Base-by-base conservation (phyloP, 192 early-diverging fungal species). In the Rhizophagus clarus region DNA sequence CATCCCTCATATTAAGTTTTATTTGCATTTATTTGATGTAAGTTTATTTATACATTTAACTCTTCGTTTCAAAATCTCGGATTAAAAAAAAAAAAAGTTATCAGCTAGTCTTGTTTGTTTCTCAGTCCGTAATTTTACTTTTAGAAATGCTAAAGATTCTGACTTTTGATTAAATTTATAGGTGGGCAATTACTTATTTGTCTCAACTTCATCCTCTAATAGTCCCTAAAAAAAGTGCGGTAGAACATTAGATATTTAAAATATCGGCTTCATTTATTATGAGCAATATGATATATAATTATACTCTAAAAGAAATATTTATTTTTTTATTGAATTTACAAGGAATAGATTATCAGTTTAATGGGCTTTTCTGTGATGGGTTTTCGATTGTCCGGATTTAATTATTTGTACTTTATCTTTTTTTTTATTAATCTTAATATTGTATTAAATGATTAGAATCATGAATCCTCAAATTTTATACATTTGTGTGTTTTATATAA, bases 151-250 rank as follows among this genome's bases (percentile, higher is more conserved):
- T 2, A 56, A 56, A 7, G n/a, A 56, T 22, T 22, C 4, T 6
- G 15, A 56, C 51, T 45, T n/a, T n/a, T 70, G 4, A n/a, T 42
- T 34, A 6, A 4, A n/a, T 17, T 31, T 51, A 61, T 79, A 95
- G 92, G 93, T 96, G 95, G 95, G 94, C 92, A 3, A 84, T 96
- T 72, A 94, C 94, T 42, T 96, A 95, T 82, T 83, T 96, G 45
- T 92, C 94, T 20, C 95, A 96, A 87, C 84, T 95, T 15, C 89
- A 96, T 79, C 95, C 95, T 32, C 85, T 96, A 47, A 93, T 96
- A 73, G 84, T 84, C 12, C 95, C 95, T 3, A 91, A 88, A 83
- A 87, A 91, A 29, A 84, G 85, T 47, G 88, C 28, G 17, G 31
- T 14, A 4, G 31, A 31, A 31, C 28, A 67, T 32, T 28, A 67